Base-by-base conservation (phyloP, 305 asterid genomes). In the Caryopteris hybrid region DNA sequence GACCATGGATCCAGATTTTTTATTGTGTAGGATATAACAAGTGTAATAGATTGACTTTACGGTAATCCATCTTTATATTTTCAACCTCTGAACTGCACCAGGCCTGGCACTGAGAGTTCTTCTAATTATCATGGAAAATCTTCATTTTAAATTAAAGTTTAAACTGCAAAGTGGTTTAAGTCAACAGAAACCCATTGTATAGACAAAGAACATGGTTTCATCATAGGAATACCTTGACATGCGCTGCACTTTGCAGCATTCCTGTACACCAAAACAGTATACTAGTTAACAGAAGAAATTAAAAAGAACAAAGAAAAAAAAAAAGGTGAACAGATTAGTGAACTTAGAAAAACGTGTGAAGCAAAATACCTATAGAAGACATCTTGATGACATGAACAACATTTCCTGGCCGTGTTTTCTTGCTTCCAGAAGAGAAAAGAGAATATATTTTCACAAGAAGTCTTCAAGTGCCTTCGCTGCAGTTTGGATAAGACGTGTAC, bases 151-250 rank as follows among this genome's bases (percentile, higher is more conserved):
- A 29, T 68, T 55, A 29, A 13, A 33, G 34, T 52, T 55, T 33
- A 12, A 33, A 45, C 36, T 53, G 2, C 6, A 27, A 66, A 45
- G 48, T 34, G 12, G 21, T 36, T 12, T 52, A 48, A 29, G 39
- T 47, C 9, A 55, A 66, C 33, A n/a, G 66, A 42, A 58, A 11
- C 6, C 20, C 25, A 20, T 65, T 33, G 17, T 55, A 50, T 39
- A 55, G 62, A 69, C 45, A 74, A 38, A 46, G 54, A 72, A 70
- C 34, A 70, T n/a, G 65, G 66, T 50, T 47, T 67, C 1, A 63
- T 50, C 14, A 48, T 20, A 61, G 33, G 57, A 68, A 38, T 88
- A 95, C 99, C 99, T 92, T 92, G 83, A 73, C 99, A 95, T 68
- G 77, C 78, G 81, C 75, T 72, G 86, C 99, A 95, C 83, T 74